Conservation (phyloP, 139 green algal genomes). For the Chlamydomonas urium region DNA sequence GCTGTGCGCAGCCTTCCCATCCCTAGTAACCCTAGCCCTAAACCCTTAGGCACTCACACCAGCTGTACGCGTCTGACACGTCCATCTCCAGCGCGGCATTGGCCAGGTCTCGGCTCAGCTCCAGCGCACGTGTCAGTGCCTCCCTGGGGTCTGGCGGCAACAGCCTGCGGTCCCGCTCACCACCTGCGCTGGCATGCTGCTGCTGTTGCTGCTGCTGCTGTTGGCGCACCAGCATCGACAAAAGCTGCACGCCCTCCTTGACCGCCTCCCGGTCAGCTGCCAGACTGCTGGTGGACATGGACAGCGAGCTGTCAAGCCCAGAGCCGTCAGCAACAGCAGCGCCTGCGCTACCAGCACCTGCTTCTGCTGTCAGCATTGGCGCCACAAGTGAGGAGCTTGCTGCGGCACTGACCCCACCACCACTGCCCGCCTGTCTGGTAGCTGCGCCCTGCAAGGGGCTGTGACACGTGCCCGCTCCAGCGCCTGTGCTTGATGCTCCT, state of each 20-base stretch:
- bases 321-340: conserved; percentile 23
- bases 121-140: background rate
- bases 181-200: background rate
- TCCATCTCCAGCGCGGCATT: conserved; percentile 16
- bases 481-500: no score
- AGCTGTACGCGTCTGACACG: conserved; percentile 19
- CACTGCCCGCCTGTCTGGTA: background rate
- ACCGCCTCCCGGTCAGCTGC: conserved; percentile 4
- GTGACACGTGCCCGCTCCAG: background rate
- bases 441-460: background rate
- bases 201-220: conserved; percentile 6
- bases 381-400: background rate
- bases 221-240: background rate
- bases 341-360: conserved; percentile 3
- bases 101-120: conserved; percentile 6
- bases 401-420: background rate
- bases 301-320: no score
- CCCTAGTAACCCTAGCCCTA: background rate
- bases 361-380: background rate
- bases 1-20: background rate
- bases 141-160: no score
- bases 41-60: conserved; percentile 16
- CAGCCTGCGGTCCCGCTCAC: background rate
- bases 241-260: background rate
- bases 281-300: no score